Evolutionary conservation across 2,329 filamentous ascomycete species (phyloP).

Genomic region (Sphaerulina vaccinii): DNA sequence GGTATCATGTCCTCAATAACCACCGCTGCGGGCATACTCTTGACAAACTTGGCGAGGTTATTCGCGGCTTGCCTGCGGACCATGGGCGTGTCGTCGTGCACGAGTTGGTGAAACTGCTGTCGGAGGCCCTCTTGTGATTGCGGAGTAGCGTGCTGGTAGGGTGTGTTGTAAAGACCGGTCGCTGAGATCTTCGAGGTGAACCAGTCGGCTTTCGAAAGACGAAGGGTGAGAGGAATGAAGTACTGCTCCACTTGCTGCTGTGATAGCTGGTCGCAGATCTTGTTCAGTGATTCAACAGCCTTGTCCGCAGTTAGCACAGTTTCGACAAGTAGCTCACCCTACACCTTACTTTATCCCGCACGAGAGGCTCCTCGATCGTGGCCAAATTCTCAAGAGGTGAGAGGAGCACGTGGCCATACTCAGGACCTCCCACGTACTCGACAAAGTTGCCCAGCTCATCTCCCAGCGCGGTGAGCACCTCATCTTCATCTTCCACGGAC

Average conservation of each 20-base stretch:
- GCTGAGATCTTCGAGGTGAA: conserved; percentile 99
- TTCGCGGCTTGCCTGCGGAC: conserved; percentile 95
- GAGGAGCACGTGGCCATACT: conserved; percentile 92
- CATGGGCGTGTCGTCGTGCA: conserved; percentile 99
- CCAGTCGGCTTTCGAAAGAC: conserved; percentile 98
- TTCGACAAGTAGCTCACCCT: conserved; percentile 31
- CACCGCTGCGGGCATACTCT: conserved; percentile 87
- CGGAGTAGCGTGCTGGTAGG: conserved; percentile 86
- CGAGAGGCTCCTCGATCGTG: conserved; percentile 95
- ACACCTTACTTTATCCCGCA: conserved; percentile 83
- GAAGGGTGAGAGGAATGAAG: conserved; percentile 92
- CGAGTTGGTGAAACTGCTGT: conserved; percentile 86
- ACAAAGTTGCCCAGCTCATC: conserved; percentile 96
- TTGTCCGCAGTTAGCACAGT: conserved; percentile 46
- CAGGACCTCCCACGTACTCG: conserved; percentile 93
- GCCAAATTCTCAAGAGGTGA: conserved; percentile 97
- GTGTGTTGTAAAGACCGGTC: conserved; percentile 88
- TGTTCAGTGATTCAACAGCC: conserved; percentile 99
- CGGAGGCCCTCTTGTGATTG: conserved; percentile 87
- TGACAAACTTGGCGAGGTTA: conserved; percentile 95
- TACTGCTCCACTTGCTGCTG: conserved; percentile 92
- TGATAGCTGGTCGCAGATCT: conserved; percentile 92
- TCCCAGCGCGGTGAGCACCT: conserved; percentile 93
- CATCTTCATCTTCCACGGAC: conserved; percentile 98
- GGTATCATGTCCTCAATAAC: conserved; percentile 99